Conservation (phyloP, 2,329 filamentous ascomycete species). For the Colletotrichum sojae region DNA sequence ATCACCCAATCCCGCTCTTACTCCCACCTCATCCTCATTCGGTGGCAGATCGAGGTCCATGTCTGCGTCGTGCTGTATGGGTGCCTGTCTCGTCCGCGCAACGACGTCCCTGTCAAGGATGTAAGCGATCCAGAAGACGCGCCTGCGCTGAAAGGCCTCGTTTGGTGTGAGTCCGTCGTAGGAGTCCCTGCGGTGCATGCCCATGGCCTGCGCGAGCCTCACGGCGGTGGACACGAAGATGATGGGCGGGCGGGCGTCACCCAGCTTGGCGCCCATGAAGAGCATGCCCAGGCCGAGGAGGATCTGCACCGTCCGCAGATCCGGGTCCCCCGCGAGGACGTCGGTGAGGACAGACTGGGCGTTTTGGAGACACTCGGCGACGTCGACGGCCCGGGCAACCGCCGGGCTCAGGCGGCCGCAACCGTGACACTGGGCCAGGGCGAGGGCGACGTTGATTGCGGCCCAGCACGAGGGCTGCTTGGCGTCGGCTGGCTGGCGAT, state of each 20-base stretch:
- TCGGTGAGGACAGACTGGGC: conserved; percentile 3
- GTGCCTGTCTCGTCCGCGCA: conserved; percentile 3
- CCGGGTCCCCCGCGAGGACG: background rate
- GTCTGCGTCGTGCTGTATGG: background rate
- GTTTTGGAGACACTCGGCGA: conserved; percentile 13
- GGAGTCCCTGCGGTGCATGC: conserved; percentile 6
- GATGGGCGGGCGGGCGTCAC: conserved; percentile 9
- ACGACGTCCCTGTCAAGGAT: conserved; percentile 5
- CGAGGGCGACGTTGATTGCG: conserved; percentile 26
- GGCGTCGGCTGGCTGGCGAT: background rate
- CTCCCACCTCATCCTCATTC: background rate
- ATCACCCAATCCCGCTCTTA: background rate
- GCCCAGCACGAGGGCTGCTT: conserved; percentile 2
- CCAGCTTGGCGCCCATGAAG: conserved; percentile 3
- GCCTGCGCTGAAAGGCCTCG: background rate
- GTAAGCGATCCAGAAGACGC: conserved; percentile 15
- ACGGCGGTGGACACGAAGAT: conserved; percentile 4
- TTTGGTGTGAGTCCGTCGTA: background rate
- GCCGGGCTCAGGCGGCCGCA: background rate
- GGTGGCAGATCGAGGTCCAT: conserved; percentile 1
- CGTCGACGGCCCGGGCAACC: conserved; percentile 1
- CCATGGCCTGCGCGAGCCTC: conserved; percentile 6
- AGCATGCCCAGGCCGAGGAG: conserved; percentile 9
- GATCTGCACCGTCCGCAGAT: conserved; percentile 5
- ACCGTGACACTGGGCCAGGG: background rate